These are phyloP conservation scores for Bryoglossum gracile DNA, from an alignment of 495 filamentous ascomycete genomes.

Conservation along the genomic window DNA sequence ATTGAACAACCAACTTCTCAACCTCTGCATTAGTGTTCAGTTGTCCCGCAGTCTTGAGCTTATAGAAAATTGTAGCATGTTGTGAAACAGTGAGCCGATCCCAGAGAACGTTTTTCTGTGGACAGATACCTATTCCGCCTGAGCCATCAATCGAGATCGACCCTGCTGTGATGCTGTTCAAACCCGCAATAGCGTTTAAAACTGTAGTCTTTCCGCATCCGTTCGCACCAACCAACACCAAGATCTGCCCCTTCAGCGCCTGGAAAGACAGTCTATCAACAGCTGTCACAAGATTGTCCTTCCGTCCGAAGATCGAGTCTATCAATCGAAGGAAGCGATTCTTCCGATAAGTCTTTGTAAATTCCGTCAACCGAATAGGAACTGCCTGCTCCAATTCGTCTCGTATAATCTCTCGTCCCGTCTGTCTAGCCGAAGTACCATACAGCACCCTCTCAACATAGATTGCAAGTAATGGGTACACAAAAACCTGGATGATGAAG, in stretches of 20 bases:
- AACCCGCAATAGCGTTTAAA: conserved; percentile 71
- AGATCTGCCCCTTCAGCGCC: conserved; percentile 64
- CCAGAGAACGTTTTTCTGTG: conserved; percentile 85
- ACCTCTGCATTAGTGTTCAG: conserved; percentile 46
- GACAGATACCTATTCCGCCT: conserved; percentile 77
- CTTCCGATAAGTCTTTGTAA: conserved; percentile 66
- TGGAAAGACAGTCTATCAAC: conserved; percentile 58
- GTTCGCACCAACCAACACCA: conserved; percentile 76
- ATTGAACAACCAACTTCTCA: conserved; percentile 48
- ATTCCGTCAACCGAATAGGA: conserved; percentile 51
- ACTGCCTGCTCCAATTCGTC: neutral
- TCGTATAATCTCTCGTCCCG: conserved; percentile 23
- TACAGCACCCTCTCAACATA: conserved; percentile 63
- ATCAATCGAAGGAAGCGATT: conserved; percentile 44
- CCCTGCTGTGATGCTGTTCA: conserved; percentile 60
- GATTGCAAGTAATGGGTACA: conserved; percentile 60
- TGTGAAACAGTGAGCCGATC: conserved; percentile 71
- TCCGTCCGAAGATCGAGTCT: conserved; percentile 28
- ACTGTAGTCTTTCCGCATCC: conserved; percentile 82
- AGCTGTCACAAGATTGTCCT: conserved; percentile 52
- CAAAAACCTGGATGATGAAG: conserved; percentile 60
- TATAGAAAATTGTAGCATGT: conserved; percentile 69
- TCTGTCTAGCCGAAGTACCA: conserved; percentile 56
- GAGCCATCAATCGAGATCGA: conserved; percentile 60
- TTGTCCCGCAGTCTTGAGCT: conserved; percentile 52